Percentiles rank a stretch among this genome's conserved stretches.
Evolutionary conservation across 768 basidiomycete genomes (phyloP).

Genomic region (Leccinellum luteum): DNA sequence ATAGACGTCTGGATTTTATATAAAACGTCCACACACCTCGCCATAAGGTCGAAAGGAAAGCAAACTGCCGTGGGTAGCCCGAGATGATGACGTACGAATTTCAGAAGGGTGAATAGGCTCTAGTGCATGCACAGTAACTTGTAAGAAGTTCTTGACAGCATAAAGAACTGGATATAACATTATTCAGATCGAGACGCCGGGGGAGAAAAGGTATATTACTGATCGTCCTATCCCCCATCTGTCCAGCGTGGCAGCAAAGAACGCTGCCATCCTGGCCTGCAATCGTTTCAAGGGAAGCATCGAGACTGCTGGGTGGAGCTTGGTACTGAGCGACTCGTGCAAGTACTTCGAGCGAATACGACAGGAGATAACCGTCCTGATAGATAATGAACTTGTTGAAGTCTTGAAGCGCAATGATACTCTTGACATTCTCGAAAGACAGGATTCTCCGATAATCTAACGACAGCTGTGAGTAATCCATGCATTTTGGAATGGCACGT

Average conservation of each 20-base stretch:
- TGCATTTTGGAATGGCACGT: background rate
- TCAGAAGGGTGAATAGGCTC: slow-evolving; percentile 51
- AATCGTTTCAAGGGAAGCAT: slow-evolving; percentile 60
- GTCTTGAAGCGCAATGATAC: slow-evolving; percentile 55
- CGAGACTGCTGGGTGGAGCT: slow-evolving; percentile 43
- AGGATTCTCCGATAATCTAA: slow-evolving; percentile 62
- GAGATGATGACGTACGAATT: slow-evolving; percentile 34
- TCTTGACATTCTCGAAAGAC: slow-evolving; percentile 44
- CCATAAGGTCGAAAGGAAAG: slow-evolving; percentile 62
- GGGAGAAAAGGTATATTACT: slow-evolving; percentile 38
- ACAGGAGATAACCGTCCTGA: slow-evolving; percentile 51
- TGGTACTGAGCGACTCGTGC: slow-evolving; percentile 55
- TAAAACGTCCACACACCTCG: slow-evolving; percentile 45
- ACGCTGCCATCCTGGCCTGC: slow-evolving; percentile 53
- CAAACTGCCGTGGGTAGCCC: slow-evolving; percentile 23
- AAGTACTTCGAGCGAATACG: slow-evolving; percentile 73
- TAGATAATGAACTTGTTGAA: slow-evolving; percentile 72
- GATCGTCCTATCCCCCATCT: slow-evolving; percentile 51
- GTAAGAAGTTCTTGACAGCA: slow-evolving; percentile 58
- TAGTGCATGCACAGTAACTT: slow-evolving; percentile 57
- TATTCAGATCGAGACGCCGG: slow-evolving; percentile 4
- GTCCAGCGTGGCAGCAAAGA: slow-evolving; percentile 58
- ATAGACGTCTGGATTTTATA: background rate
- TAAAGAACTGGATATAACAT: slow-evolving; percentile 54
- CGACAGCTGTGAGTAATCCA: background rate